A percentile compares a stretch with the other conserved stretches of the same genome.
phyloP scores from a whole-genome alignment of 129 eudicot genomes.

The Rutidosis leptorrhynchoides region DNA sequence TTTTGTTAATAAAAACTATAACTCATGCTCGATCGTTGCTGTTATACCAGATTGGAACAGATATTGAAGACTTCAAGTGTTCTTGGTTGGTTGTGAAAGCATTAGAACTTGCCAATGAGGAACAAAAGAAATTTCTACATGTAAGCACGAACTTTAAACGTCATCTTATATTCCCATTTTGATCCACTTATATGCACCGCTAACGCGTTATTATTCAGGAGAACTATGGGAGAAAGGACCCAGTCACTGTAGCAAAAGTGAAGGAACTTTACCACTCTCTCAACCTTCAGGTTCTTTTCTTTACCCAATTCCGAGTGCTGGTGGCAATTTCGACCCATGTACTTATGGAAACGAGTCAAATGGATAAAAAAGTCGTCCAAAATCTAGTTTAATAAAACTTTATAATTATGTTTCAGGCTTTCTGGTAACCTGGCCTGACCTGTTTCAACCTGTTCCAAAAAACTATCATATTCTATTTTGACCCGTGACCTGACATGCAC shows the following conservation, averaged over 20 bases:
- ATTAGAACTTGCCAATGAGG: slow-evolving; percentile 54
- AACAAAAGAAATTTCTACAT: slow-evolving; percentile 56
- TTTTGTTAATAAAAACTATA: slow-evolving; percentile 28
- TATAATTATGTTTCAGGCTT: too few species aligned
- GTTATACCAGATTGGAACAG: slow-evolving; percentile 65
- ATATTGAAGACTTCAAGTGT: slow-evolving; percentile 76
- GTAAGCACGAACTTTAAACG: slow-evolving; percentile 30
- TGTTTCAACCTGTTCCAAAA: too few species aligned
- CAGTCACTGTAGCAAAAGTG: slow-evolving; percentile 60
- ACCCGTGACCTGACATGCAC: not conserved
- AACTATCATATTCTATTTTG: not conserved
- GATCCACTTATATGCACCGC: not conserved
- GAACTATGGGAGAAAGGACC: slow-evolving; percentile 70
- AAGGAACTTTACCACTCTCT: slow-evolving; percentile 54
- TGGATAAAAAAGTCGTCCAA: not conserved
- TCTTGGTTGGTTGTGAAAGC: slow-evolving; percentile 88
- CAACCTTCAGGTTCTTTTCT: slow-evolving; percentile 55
- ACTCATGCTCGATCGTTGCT: slow-evolving; percentile 1
- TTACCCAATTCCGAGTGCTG: not conserved
- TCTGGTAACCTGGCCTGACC: too few species aligned
- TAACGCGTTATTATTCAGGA: slow-evolving; percentile 35
- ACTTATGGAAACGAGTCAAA: not conserved
- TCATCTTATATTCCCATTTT: not conserved
- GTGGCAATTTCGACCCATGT: not conserved
- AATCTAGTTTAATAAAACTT: too few species aligned